Percentiles rank a stretch among this genome's conserved stretches.
Evolutionary conservation across 129 eudicot genomes (phyloP).

Genomic region (Escallonia rubra): DNA sequence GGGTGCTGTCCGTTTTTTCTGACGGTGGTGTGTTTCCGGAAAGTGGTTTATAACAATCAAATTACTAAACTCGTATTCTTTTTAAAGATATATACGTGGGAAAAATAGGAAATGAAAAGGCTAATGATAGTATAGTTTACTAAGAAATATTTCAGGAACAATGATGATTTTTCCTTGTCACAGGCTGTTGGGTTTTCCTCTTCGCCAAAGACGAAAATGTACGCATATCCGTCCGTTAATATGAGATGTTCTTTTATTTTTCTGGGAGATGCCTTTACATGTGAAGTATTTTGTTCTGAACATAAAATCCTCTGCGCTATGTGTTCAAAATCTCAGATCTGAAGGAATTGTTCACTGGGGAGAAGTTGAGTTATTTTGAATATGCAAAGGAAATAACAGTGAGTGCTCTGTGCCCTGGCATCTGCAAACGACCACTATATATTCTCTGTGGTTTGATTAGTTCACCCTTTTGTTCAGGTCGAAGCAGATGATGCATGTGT

Average conservation of each 20-base stretch:
- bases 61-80: no score
- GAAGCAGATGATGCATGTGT: constrained; percentile 68
- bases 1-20: no score
- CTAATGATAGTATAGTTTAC: no score
- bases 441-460: constrained; percentile 7
- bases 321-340: constrained; percentile 36
- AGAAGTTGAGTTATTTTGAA: constrained; percentile 69
- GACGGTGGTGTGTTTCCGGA: no score
- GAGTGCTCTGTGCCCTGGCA: constrained; percentile 21
- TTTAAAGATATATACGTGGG: no score
- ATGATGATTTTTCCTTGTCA: constrained; percentile 9
- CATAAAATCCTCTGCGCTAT: constrained; percentile 7
- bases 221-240: constrained; percentile 17
- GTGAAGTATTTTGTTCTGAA: constrained; percentile 1
- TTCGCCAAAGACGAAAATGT: constrained; percentile 77
- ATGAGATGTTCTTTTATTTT: constrained; percentile 2
- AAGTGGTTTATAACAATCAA: no score
- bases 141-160: background rate
- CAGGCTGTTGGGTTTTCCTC: constrained; percentile 82
- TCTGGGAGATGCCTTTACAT: background rate
- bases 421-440: background rate
- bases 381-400: constrained; percentile 73
- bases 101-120: no score
- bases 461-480: constrained; percentile 38
- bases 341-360: constrained; percentile 61